Conservation (phyloP, 768 basidiomycete species). For the Candolleomyces efflorescens region DNA sequence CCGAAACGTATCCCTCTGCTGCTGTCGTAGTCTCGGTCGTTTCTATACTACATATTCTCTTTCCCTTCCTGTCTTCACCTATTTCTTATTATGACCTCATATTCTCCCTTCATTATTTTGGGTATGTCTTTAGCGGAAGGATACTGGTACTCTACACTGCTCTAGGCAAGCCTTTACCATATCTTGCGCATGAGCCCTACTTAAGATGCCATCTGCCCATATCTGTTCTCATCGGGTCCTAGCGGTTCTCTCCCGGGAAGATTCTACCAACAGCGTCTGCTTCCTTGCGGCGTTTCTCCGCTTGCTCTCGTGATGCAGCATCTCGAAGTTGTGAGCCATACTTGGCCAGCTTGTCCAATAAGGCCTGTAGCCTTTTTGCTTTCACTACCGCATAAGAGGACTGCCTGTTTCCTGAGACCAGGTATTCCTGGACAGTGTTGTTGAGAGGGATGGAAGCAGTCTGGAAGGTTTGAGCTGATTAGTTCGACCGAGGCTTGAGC, state of each 20-base stretch:
- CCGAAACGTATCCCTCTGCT: slow-evolving; percentile 41
- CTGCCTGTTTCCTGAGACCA: slow-evolving; percentile 67
- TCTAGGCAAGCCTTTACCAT: slow-evolving; percentile 12
- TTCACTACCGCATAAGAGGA: slow-evolving; percentile 62
- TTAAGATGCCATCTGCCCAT: not conserved
- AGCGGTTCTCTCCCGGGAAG: slow-evolving; percentile 65
- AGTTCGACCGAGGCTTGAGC: not conserved
- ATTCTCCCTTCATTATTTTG: not conserved
- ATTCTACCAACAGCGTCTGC: slow-evolving; percentile 73
- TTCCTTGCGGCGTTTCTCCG: slow-evolving; percentile 70
- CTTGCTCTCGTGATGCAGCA: slow-evolving; percentile 53
- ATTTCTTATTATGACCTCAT: not conserved
- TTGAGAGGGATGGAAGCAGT: slow-evolving; percentile 69
- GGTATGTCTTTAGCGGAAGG: not conserved
- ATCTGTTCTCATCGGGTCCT: slow-evolving; percentile 6
- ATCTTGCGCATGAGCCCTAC: not conserved
- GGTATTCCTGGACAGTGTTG: slow-evolving; percentile 74
- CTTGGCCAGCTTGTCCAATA: slow-evolving; percentile 76
- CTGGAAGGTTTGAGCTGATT: slow-evolving; percentile 28
- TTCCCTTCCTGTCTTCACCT: slow-evolving; percentile 23
- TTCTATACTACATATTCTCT: slow-evolving; percentile 25
- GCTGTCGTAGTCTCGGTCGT: slow-evolving; percentile 23
- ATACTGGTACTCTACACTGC: not conserved
- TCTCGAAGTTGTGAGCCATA: slow-evolving; percentile 65
- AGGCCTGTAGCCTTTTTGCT: slow-evolving; percentile 63